Conservation (phyloP, 805 yeast species). For the Candida qinlingensis region DNA sequence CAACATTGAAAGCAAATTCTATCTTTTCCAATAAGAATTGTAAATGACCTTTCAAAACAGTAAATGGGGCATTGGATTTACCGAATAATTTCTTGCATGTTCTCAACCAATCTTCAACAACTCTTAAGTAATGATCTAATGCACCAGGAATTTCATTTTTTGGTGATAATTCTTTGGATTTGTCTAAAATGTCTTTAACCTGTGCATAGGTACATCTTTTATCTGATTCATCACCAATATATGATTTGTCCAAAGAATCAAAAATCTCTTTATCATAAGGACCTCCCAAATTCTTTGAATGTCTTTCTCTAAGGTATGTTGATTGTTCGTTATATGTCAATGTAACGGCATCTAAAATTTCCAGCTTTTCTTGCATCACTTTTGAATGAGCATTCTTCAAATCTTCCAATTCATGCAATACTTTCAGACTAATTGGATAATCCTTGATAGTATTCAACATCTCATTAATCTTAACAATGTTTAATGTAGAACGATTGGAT, state of each 20-base stretch:
- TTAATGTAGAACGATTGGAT: background rate
- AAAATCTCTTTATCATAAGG: background rate
- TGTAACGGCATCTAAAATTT: background rate
- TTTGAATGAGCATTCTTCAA: constrained; percentile 12
- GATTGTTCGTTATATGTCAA: background rate
- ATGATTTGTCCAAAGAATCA: constrained; percentile 12
- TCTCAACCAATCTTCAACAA: constrained; percentile 34
- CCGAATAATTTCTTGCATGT: constrained; percentile 30
- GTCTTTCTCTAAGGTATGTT: background rate
- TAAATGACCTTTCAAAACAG: constrained; percentile 26
- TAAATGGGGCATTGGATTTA: constrained; percentile 30
- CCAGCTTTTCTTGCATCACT: constrained; percentile 11
- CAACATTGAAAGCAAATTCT: constrained; percentile 20
- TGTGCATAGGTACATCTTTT: constrained; percentile 28
- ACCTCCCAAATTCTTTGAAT: background rate
- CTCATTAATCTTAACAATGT: constrained; percentile 9
- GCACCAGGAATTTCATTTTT: background rate
- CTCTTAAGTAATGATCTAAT: constrained; percentile 21
- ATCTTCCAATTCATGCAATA: constrained; percentile 11
- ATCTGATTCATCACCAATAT: constrained; percentile 28
- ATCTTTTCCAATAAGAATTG: constrained; percentile 18
- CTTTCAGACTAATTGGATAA: constrained; percentile 19
- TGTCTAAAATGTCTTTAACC: constrained; percentile 24
- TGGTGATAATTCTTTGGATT: constrained; percentile 10
- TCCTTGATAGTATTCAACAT: constrained; percentile 10